phyloP scores from a whole-genome alignment of 805 yeast genomes.

The Starmerella roubikii region DNA sequence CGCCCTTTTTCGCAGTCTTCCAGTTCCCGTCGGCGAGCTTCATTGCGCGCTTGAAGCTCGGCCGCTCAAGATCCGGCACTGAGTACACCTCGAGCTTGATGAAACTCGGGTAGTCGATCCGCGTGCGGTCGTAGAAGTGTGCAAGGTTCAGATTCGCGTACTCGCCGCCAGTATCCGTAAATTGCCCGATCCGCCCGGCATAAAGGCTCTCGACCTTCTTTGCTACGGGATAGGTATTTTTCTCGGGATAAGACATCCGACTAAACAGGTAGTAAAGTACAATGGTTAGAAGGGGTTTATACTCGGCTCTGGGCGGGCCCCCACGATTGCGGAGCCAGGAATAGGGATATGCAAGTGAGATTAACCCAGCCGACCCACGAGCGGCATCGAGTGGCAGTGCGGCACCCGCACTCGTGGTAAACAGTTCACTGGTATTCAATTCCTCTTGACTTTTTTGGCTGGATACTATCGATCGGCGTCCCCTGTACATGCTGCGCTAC shows the following conservation, averaged over 20 bases:
- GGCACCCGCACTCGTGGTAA: no score
- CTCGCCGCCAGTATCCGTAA: slow-evolving; percentile 60
- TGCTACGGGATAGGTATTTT: slow-evolving; percentile 46
- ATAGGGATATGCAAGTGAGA: no score
- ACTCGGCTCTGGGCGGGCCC: no score
- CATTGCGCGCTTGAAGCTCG: slow-evolving; percentile 47
- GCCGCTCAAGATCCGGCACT: slow-evolving; percentile 58
- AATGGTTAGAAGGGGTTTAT: no score
- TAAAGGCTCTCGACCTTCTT: slow-evolving; percentile 66
- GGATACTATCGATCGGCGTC: no score
- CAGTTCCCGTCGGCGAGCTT: slow-evolving; percentile 33
- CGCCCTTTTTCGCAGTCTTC: slow-evolving; percentile 39
- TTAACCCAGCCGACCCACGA: no score
- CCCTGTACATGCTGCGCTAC: no score
- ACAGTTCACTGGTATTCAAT: no score
- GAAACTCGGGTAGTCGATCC: slow-evolving; percentile 38
- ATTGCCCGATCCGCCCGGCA: slow-evolving; percentile 60
- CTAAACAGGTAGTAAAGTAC: no score
- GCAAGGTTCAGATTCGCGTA: slow-evolving; percentile 64
- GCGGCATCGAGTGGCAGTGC: no score
- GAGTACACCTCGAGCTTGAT: slow-evolving; percentile 53
- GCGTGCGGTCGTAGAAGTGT: slow-evolving; percentile 53
- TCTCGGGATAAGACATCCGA: slow-evolving; percentile 27
- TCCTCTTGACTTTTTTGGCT: no score
- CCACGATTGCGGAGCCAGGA: no score